Conservation (phyloP, 2,329 filamentous ascomycete genomes). For the Epichloe sibirici region DNA sequence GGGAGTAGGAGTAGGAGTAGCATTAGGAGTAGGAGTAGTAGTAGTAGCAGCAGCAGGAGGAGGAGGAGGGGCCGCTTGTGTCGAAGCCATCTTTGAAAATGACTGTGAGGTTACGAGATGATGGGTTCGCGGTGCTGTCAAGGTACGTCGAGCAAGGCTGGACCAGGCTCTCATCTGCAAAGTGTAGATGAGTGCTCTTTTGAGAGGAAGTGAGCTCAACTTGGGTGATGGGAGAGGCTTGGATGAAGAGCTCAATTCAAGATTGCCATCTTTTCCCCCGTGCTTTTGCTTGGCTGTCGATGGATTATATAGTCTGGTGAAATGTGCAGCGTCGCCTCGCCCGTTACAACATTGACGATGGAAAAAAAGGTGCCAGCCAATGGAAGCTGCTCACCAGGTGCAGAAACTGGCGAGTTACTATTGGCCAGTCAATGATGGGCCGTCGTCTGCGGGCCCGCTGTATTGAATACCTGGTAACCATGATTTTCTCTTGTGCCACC, state of each 20-base stretch:
- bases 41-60: neutral
- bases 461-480: too few relatives aligned
- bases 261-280: neutral
- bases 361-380: constrained; percentile 4
- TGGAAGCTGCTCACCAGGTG: constrained; percentile 4
- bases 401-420: neutral
- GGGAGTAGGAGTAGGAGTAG: neutral
- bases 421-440: constrained; percentile 1
- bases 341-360: neutral
- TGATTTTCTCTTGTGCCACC: too few relatives aligned
- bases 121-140: neutral
- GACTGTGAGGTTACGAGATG: neutral
- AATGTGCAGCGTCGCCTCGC: too few relatives aligned
- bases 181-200: neutral
- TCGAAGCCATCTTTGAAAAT: constrained; percentile 8
- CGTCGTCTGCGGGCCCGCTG: too few relatives aligned
- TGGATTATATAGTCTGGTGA: too few relatives aligned
- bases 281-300: neutral
- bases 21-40: neutral
- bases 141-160: neutral
- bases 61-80: neutral
- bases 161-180: constrained; percentile 9
- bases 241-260: neutral
- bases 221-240: too few relatives aligned
- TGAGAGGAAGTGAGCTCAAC: too few relatives aligned